Evolutionary conservation across 2,329 filamentous ascomycete species (phyloP).

Genomic region (Pseudogymnoascus sp.): DNA sequence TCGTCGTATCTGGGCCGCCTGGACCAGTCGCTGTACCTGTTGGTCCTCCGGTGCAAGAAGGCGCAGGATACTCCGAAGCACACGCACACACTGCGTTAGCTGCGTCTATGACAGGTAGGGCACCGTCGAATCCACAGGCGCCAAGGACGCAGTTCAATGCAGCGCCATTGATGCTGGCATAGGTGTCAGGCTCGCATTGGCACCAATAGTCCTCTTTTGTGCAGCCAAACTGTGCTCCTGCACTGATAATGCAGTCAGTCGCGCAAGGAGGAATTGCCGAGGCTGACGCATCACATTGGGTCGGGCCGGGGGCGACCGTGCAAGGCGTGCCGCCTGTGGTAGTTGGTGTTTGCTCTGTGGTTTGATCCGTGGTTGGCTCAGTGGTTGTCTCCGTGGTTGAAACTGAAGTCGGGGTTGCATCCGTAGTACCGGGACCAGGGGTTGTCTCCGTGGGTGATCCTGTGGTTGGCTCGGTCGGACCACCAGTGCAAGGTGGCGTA

Average conservation of each 20-base stretch:
- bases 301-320: neutral
- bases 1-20: neutral
- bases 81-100: neutral
- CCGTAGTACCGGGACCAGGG: neutral
- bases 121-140: neutral
- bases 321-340: neutral
- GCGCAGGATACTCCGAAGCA: neutral
- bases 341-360: neutral
- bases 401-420: neutral
- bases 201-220: neutral
- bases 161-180: neutral
- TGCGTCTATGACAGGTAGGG: neutral
- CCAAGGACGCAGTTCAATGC: constrained; percentile 1
- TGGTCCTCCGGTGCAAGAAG: neutral
- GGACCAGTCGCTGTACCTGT: neutral
- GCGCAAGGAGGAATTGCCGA: neutral
- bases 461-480: neutral
- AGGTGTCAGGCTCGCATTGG: neutral
- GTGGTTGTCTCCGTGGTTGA: neutral
- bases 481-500: neutral
- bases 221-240: neutral
- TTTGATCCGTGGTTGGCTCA: neutral
- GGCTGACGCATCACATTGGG: neutral
- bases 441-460: neutral
- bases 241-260: neutral